A percentile compares a stretch with the other conserved stretches of the same genome.
Conservation (phyloP, 2,329 filamentous ascomycete species). For the Penicillium frequentans region DNA sequence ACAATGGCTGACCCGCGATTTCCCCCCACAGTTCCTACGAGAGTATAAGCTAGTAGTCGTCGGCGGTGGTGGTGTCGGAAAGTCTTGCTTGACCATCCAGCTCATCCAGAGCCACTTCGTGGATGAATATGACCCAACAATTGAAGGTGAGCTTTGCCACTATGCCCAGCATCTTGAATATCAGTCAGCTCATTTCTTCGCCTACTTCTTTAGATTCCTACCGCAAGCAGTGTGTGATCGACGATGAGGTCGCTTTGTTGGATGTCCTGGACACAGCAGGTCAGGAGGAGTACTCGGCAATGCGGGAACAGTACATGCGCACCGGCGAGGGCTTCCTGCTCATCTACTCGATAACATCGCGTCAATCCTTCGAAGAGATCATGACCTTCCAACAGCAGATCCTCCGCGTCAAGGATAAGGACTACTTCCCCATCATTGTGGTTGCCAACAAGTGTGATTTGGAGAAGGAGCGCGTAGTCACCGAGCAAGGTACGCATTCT, state of each 20-base stretch:
- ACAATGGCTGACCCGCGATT: constrained; percentile 21
- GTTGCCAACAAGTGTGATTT: constrained; percentile 99
- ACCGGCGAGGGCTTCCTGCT: constrained; percentile 97
- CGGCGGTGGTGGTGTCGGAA: constrained; percentile 96
- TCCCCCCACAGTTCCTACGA: constrained; percentile 66
- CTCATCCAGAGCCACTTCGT: constrained; percentile 96
- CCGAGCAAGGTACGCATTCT: constrained; percentile 75
- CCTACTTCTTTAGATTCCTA: constrained; percentile 73
- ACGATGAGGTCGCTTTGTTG: constrained; percentile 95
- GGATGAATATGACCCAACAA: constrained; percentile 98
- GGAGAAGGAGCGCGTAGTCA: constrained; percentile 86
- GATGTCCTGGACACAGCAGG: constrained; percentile 98
- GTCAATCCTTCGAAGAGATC: constrained; percentile 98
- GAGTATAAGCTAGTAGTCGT: constrained; percentile 97
- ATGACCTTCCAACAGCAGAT: constrained; percentile 99
- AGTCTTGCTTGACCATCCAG: constrained; percentile 98
- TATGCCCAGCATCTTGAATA: neutral
- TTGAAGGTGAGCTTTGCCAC: constrained; percentile 70
- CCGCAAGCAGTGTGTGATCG: constrained; percentile 99
- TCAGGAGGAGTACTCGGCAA: constrained; percentile 96
- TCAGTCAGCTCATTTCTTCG: neutral
- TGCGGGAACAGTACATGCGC: constrained; percentile 97
- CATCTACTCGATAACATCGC: constrained; percentile 97
- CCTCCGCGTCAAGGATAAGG: constrained; percentile 97
- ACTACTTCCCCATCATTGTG: constrained; percentile 99